phyloP scores from a whole-genome alignment of 202 grass and related monocot species.

The Hordeum pubiflorum region DNA sequence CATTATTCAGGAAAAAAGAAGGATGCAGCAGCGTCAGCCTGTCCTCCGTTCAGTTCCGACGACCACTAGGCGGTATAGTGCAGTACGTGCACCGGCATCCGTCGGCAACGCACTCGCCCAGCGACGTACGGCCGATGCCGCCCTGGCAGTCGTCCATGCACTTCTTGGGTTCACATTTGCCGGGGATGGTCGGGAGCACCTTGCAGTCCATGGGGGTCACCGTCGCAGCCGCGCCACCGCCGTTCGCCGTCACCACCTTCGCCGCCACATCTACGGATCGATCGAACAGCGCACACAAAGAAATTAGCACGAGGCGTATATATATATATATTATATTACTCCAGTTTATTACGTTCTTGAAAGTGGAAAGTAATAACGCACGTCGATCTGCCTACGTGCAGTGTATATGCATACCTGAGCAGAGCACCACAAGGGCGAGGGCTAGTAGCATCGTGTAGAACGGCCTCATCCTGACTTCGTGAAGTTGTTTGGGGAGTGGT shows the following conservation, averaged over 20 bases:
- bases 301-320: background rate
- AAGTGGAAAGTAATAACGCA: background rate
- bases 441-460: background rate
- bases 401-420: too few species aligned
- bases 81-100: background rate
- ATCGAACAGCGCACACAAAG: background rate
- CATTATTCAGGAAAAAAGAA: background rate
- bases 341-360: too few species aligned
- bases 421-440: background rate
- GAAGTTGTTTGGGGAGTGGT: background rate
- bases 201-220: background rate
- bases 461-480: background rate
- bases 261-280: background rate
- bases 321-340: background rate
- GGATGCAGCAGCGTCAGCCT: background rate
- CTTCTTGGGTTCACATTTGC: background rate
- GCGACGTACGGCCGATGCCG: background rate
- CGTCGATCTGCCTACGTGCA: background rate
- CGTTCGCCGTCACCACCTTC: background rate
- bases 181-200: background rate
- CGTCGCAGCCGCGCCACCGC: background rate
- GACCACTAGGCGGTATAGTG: background rate
- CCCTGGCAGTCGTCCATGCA: background rate
- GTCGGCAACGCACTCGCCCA: background rate
- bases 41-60: background rate